Evolutionary conservation across 176 grass and related monocot genomes (phyloP), one percentile per base, ranked within the genome.

Genomic region (Zoysia pacifica): DNA sequence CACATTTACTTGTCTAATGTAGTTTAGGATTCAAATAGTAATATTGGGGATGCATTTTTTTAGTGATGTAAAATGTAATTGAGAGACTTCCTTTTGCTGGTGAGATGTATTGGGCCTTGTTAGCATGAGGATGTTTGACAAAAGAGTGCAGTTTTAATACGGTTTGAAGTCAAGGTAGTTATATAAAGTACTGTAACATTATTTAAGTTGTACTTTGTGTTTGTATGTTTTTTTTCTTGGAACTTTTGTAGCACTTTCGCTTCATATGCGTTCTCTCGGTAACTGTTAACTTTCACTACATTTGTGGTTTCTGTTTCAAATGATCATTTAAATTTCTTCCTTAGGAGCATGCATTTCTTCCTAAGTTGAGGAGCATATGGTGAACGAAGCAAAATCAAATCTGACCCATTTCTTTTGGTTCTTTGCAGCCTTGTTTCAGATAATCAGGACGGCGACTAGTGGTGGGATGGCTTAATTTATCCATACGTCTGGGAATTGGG

Each of bases 351-450:
- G 8, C 5, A 7, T 61, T 74, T 46, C 40, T 46, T 10, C 51
- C 19, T 19, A 79, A 42, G 41, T 65, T 20, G 44, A 19, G 39
- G 49, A 69, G 48, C 15, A 59, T 41, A 2, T 60, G 5, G 28
- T 28, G 28, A 28, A 55, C 19, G 41, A n/a, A 69, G 20, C 58
- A 70, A 9, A 71, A 16, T 16, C 47, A 43, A 76, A 46, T 78
- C 74, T 83, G 64, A 83, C 70, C 28, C 28, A 7, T 73, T 44
- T 62, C 2, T 37, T 66, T 36, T 79, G 47, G 35, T 82, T 48
- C 61, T 44, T 73, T 79, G 89, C 89, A 90, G 89, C 89, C 65
- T 71, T 90, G 65, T 90, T 90, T 76, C 89, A 90, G 84, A 90
- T 90, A 76, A 90, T 90, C 65, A 83, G 89, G 76, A 90, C 76